A percentile compares a stretch with the other conserved stretches of the same genome.
Conservation (phyloP, 352 stramenopile genomes). For the Globisporangium ultimum region DNA sequence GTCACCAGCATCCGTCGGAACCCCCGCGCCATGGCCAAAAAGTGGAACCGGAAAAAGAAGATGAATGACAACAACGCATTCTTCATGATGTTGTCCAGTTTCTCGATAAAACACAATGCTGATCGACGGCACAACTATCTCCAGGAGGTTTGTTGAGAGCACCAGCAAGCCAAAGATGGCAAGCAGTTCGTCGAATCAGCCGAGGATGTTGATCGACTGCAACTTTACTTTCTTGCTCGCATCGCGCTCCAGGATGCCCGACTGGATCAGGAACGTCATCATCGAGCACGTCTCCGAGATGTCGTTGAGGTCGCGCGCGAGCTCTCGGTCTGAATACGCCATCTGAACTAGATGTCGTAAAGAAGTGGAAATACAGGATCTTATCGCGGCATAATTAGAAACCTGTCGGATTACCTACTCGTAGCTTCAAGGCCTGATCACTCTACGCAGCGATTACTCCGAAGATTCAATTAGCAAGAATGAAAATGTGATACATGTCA, state of each 20-base stretch:
- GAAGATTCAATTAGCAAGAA: too few relatives aligned
- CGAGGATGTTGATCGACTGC: not conserved
- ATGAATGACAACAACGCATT: conserved; percentile 26
- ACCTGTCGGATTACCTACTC: too few relatives aligned
- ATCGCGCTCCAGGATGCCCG: conserved; percentile 26
- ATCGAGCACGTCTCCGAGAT: conserved; percentile 26
- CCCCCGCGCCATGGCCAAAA: conserved; percentile 19
- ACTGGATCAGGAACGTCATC: conserved; percentile 36
- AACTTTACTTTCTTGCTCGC: conserved; percentile 26
- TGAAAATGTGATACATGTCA: too few relatives aligned
- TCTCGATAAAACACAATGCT: not conserved
- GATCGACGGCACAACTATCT: not conserved
- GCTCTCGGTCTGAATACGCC: conserved; percentile 13
- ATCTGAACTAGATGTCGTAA: too few relatives aligned
- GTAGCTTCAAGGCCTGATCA: too few relatives aligned
- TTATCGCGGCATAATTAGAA: too few relatives aligned
- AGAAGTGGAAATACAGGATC: too few relatives aligned
- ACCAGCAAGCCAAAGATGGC: not conserved
- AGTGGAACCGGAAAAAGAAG: conserved; percentile 35
- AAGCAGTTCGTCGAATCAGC: not conserved
- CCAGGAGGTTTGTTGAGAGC: not conserved
- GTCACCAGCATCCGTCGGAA: conserved; percentile 2
- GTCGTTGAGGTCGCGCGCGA: conserved; percentile 28
- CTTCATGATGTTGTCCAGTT: conserved; percentile 19
- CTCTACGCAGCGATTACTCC: too few relatives aligned